A percentile compares a stretch with the other conserved stretches of the same genome.
phyloP scores from a whole-genome alignment of 768 basidiomycete genomes.

The Termitomyces heimii region DNA sequence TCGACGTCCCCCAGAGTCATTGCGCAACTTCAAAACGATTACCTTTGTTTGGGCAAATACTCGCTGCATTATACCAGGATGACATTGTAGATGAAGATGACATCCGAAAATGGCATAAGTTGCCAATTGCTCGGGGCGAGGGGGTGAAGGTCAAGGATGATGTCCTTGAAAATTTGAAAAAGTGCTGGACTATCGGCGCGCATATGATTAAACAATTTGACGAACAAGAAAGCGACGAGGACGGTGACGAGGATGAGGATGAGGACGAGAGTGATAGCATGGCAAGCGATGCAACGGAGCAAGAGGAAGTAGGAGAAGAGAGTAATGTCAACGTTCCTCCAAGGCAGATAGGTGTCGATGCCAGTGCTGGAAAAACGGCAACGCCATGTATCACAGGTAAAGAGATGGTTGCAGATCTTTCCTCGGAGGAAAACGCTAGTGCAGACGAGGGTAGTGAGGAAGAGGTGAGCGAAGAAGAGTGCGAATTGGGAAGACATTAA shows the following conservation, averaged over 20 bases:
- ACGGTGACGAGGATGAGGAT: constrained; percentile 9
- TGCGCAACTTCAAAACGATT: constrained; percentile 59
- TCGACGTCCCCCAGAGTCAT: constrained; percentile 38
- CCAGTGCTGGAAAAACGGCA: no score
- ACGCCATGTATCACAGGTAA: not conserved
- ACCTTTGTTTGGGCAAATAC: constrained; percentile 76
- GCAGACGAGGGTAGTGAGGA: not conserved
- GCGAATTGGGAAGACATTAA: not conserved
- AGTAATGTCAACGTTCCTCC: not conserved
- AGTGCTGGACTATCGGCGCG: constrained; percentile 64
- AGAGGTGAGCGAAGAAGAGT: not conserved
- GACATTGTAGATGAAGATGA: constrained; percentile 91
- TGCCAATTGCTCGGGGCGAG: constrained; percentile 47
- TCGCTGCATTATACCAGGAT: constrained; percentile 84
- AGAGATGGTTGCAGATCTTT: not conserved
- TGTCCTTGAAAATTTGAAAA: constrained; percentile 50
- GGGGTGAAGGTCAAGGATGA: constrained; percentile 30
- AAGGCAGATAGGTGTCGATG: no score
- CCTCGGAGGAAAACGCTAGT: not conserved
- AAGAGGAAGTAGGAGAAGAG: not conserved
- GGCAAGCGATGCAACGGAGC: not conserved
- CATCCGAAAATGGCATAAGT: constrained; percentile 80
- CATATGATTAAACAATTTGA: constrained; percentile 80
- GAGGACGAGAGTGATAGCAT: not conserved
- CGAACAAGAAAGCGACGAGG: constrained; percentile 43